Conservation (phyloP, 2,329 filamentous ascomycete genomes). For the Epichloe festucae region DNA sequence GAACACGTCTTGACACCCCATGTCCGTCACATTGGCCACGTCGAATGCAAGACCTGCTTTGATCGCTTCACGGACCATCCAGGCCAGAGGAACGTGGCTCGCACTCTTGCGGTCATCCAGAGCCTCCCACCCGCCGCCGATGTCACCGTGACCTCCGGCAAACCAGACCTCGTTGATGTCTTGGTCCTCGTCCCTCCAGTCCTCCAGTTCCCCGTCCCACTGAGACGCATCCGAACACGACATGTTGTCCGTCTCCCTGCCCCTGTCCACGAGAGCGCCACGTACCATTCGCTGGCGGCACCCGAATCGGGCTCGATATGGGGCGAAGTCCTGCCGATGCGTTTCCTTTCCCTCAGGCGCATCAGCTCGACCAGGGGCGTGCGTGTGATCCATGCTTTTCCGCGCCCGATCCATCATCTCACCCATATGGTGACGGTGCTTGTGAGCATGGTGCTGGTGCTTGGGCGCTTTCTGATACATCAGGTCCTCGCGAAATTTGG, state of each 20-base stretch:
- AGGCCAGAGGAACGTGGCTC: conserved; percentile 55
- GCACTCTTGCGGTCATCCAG: conserved; percentile 44
- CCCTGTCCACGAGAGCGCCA: conserved; percentile 8
- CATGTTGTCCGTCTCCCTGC: conserved; percentile 8
- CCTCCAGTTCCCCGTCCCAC: conserved; percentile 18
- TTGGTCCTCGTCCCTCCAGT: conserved; percentile 41
- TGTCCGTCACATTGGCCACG: conserved; percentile 48
- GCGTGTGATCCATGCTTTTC: conserved; percentile 7
- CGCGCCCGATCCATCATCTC: conserved; percentile 10
- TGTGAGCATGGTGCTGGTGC: conserved; percentile 10
- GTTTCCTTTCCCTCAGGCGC: not conserved
- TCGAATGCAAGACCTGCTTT: conserved; percentile 60
- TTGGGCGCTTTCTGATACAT: conserved; percentile 37
- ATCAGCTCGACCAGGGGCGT: not conserved
- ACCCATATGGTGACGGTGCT: conserved; percentile 12
- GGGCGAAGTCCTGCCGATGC: conserved; percentile 16
- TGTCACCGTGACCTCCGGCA: conserved; percentile 63
- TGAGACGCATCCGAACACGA: conserved; percentile 20
- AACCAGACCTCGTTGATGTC: conserved; percentile 77
- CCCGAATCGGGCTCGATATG: conserved; percentile 29
- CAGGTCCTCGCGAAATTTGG: conserved; percentile 59
- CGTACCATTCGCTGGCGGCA: conserved; percentile 18
- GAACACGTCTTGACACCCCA: conserved; percentile 38
- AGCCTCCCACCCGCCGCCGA: conserved; percentile 63
- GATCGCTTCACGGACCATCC: conserved; percentile 51